Evolutionary conservation across 306 rosid genomes (phyloP), one percentile per base, ranked within the genome.

Genomic region (Vigna trinervia): DNA sequence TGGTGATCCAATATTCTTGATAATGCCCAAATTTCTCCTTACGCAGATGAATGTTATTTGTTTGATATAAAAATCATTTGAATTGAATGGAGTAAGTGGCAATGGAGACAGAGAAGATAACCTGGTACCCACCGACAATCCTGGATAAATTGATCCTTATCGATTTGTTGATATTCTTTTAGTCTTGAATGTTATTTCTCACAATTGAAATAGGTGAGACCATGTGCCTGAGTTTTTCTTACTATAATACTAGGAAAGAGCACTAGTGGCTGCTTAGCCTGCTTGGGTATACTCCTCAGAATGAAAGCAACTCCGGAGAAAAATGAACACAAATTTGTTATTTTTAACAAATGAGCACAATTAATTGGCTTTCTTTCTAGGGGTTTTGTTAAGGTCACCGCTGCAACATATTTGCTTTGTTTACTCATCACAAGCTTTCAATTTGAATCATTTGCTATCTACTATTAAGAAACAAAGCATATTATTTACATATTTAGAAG

Each of bases 1-100:
- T 71, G 52, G 60, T 69, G 56, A 59, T 68, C 71, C 36, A 53
- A 47, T 70, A 51, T 50, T 64, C 63, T 34, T 76, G 72, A 50
- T 52, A 30, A 62, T 75, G 9, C 28, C 48, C 62, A 36, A 10
- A 13, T 71, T 20, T 71, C 30, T 12, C 58, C 34, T n/a, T 23
- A 20, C 6, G 9, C 26, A 11, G 10, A 6, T 39, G 12, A 23
- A n/a, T 79, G 59, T 26, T 73, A 53, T 76, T 39, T 61, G 50
- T 79, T 52, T 70, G 17, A 64, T 45, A 12, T 17, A 9, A 63
- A 17, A n/a, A n/a, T 63, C 48, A 38, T 63, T 13, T 36, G 8
- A 19, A 19, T 32, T 32, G 58, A 32, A 52, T 39, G 54, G 46
- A 46, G 53, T 26, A 68, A 23, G 6, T 12, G 47, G 4, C 12